phyloP scores from a whole-genome alignment of 768 basidiomycete species.

The Tricholomella constricta region DNA sequence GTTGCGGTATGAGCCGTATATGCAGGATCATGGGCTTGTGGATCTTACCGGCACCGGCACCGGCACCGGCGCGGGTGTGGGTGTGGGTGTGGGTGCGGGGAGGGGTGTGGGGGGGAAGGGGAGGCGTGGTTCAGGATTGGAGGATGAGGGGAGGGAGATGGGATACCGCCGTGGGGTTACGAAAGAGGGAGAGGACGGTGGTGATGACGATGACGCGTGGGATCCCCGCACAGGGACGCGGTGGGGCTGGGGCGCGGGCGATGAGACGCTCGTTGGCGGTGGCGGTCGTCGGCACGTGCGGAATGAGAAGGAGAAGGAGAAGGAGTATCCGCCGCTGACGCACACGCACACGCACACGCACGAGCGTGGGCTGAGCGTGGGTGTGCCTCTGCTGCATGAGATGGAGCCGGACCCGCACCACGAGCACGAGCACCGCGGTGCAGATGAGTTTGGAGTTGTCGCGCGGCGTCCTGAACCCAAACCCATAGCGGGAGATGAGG shows the following conservation, averaged over 20 bases:
- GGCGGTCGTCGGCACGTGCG: too few species aligned
- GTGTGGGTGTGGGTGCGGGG: background rate
- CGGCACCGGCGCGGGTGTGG: conserved; percentile 1
- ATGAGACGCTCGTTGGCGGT: conserved; percentile 22
- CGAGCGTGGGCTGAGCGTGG: conserved; percentile 29
- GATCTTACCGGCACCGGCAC: conserved; percentile 36
- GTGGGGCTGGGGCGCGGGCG: background rate
- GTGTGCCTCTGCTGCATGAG: conserved; percentile 28
- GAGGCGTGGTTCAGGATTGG: conserved; percentile 9
- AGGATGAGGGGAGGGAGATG: conserved; percentile 13
- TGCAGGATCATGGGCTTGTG: conserved; percentile 33
- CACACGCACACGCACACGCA: too few species aligned
- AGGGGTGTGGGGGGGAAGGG: conserved; percentile 27
- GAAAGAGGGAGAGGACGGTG: background rate
- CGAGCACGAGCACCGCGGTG: conserved; percentile 3
- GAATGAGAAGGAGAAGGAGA: conserved; percentile 5
- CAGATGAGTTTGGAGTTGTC: conserved; percentile 6
- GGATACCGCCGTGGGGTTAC: conserved; percentile 5
- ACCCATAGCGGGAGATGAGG: background rate
- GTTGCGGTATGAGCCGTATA: conserved; percentile 40
- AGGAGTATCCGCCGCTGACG: background rate
- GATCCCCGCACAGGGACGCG: conserved; percentile 15
- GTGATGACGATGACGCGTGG: conserved; percentile 4
- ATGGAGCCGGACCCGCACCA: conserved; percentile 25
- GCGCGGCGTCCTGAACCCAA: conserved; percentile 13